A percentile compares a stretch with the other conserved stretches of the same genome.
phyloP scores from a whole-genome alignment of 2,329 filamentous ascomycete genomes.

The Sporothrix brunneoviolacea region DNA sequence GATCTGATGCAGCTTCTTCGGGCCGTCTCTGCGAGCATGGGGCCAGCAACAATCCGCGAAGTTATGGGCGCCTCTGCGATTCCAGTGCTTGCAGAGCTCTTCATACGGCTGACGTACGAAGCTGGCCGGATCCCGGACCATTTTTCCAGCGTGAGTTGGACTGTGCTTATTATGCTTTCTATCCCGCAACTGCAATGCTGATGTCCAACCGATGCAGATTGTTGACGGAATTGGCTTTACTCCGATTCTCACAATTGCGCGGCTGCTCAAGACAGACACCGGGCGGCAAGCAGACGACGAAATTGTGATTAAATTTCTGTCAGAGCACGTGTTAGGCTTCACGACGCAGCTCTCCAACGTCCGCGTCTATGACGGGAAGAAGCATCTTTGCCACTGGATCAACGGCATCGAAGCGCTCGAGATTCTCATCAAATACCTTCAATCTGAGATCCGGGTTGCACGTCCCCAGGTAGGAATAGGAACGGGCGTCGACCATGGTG shows the following conservation, averaged over 20 bases:
- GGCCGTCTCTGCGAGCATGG: slow-evolving; percentile 12
- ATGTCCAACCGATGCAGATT: not conserved
- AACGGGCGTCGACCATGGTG: too few species aligned
- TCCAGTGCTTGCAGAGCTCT: slow-evolving; percentile 19
- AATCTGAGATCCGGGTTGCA: slow-evolving; percentile 66
- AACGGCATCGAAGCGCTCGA: slow-evolving; percentile 66
- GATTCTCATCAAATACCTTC: slow-evolving; percentile 76
- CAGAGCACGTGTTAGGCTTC: slow-evolving; percentile 77
- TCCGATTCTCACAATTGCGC: slow-evolving; percentile 16
- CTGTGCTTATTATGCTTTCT: not conserved
- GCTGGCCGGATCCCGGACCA: slow-evolving; percentile 7
- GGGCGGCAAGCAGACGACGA: slow-evolving; percentile 37
- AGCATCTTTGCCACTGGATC: slow-evolving; percentile 19
- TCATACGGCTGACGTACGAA: slow-evolving; percentile 14
- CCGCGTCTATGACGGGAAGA: slow-evolving; percentile 24
- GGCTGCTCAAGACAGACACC: slow-evolving; percentile 23
- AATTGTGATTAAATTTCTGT: slow-evolving; percentile 66
- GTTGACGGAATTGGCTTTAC: slow-evolving; percentile 13
- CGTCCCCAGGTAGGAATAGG: slow-evolving; percentile 88
- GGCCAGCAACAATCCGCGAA: slow-evolving; percentile 15
- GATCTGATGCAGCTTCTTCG: slow-evolving; percentile 16
- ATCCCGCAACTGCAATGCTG: not conserved
- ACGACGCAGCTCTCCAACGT: slow-evolving; percentile 74
- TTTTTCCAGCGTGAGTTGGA: slow-evolving; percentile 10
- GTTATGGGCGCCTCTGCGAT: slow-evolving; percentile 16